These are phyloP conservation scores for Morella rubra DNA, from an alignment of 306 rosid species.

Conservation along the genomic window DNA sequence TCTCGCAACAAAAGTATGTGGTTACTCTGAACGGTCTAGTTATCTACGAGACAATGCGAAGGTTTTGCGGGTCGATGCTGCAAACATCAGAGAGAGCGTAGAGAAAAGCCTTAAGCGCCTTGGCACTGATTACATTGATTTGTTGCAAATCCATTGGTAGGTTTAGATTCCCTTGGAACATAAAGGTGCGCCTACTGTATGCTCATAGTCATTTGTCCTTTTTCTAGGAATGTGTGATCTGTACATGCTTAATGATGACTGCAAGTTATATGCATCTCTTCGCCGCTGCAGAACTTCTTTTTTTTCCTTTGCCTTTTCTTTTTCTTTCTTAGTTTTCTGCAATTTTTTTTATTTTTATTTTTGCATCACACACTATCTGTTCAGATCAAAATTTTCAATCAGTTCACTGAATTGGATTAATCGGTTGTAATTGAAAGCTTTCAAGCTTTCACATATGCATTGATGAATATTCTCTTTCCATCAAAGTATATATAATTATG, in stretches of 20 bases:
- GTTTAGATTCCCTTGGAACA: conserved; percentile 19
- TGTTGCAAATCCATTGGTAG: conserved; percentile 94
- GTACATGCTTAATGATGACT: not conserved
- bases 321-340: not conserved
- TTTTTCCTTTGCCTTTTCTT: not conserved
- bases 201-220: not conserved
- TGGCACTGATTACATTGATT: conserved; percentile 87
- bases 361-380: not conserved
- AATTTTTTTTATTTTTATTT: too few species aligned
- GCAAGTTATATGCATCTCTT: not conserved
- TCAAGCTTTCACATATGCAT: too few species aligned
- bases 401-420: not conserved
- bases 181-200: not conserved
- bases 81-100: conserved; percentile 83
- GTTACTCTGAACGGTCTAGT: conserved; percentile 67
- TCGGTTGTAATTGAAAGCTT: not conserved
- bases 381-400: not conserved
- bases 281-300: not conserved
- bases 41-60: conserved; percentile 68
- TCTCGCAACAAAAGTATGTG: conserved; percentile 79
- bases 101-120: conserved; percentile 94
- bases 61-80: conserved; percentile 75
- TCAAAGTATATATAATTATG: too few species aligned
- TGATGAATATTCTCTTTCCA: too few species aligned
- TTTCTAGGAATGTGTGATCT: not conserved